Conservation (phyloP, 164 flowering plant species). For the Hamamelis virginiana region DNA sequence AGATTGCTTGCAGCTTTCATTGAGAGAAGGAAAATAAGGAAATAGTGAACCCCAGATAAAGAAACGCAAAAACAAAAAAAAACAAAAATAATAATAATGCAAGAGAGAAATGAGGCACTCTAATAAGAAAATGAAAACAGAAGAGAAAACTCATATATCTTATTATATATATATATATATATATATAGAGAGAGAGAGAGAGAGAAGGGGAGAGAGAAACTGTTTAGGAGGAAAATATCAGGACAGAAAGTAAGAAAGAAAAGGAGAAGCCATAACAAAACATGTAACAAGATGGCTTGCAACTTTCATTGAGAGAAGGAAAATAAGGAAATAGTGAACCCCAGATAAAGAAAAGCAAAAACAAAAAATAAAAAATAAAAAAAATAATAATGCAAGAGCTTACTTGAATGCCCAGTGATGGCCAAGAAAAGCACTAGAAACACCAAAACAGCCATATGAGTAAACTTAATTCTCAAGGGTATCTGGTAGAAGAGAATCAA, state of each 20-base stretch:
- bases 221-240: not conserved
- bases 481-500: not conserved
- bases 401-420: constrained; percentile 45
- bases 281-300: not conserved
- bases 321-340: not conserved
- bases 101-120: too few relatives aligned
- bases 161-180: too few relatives aligned
- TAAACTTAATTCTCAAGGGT: not conserved
- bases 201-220: not conserved
- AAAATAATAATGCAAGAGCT: constrained; percentile 11
- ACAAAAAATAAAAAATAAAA: not conserved
- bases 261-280: not conserved
- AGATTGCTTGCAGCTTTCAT: not conserved
- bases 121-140: too few relatives aligned
- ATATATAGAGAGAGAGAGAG: too few relatives aligned
- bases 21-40: not conserved
- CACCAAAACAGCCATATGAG: constrained; percentile 38
- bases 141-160: too few relatives aligned
- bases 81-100: not conserved
- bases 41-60: not conserved
- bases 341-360: not conserved
- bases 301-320: not conserved
- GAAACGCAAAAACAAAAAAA: not conserved
- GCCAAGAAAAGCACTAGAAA: constrained; percentile 34
- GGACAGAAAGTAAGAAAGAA: not conserved